Evolutionary conservation across 768 basidiomycete species (phyloP), one percentile per base, ranked within the genome.

Genomic region (Suillus subaureus): DNA sequence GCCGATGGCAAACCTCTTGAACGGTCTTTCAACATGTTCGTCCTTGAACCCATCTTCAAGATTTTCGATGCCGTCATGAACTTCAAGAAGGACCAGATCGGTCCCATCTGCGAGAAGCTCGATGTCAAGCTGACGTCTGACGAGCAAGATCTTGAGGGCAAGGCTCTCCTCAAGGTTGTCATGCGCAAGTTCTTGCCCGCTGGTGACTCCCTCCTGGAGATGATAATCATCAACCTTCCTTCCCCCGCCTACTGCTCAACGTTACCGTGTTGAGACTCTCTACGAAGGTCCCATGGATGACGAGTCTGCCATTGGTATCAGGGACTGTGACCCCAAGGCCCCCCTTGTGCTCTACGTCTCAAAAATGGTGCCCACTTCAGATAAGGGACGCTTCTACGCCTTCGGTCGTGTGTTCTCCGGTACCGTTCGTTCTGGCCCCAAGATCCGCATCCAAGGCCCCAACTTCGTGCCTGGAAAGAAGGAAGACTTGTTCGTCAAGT

Each of bases 261-360:
- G 91, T 63, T 99, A 99, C 82, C 96, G 97, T 87, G 96, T 97
- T 64, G 96, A 99, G 86, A 99, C 97, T 71, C 90, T 99, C 68
- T 99, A 99, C 80, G 97, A 99, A 78, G 97, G 97, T 78, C 97
- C 97, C 73, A 95, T 98, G 95, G 97, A 99, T 81, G 97, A 99
- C 76, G 97, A 99, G 81, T 97, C 94, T 66, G 97, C 97, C 71
- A 94, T 99, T 71, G 94, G 89, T 83, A 96, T 99, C 84, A 90
- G 97, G 62, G 96, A 99, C 79, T 99, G 97, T 78, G 94, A 99
- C 82, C 92, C 97, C 78, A 91, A 89, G 54, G 97, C 90, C 61
- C 97, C 97, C 69, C 91, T 99, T 68, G 96, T 99, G 76, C 88
- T 97, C 69, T 99, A 99, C 82, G 85, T 99, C 82, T 99, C 97